Evolutionary conservation across 345 rosid species (phyloP).

Genomic region (Populus pruinosa): DNA sequence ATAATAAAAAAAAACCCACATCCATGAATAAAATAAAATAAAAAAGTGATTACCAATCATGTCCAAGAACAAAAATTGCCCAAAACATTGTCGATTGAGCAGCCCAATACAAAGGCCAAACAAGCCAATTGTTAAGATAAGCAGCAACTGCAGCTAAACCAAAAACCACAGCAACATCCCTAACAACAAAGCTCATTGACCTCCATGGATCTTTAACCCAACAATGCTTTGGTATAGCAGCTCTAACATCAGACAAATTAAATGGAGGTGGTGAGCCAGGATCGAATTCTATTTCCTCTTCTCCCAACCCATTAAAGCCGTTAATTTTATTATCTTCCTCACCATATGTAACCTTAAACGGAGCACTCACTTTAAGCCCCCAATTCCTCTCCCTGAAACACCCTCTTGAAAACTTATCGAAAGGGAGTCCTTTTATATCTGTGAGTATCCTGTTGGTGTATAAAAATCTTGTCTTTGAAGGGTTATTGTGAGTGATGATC

Average conservation of each 20-base stretch:
- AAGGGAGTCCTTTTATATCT: neutral
- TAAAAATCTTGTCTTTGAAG: constrained; percentile 26
- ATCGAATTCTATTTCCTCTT: constrained; percentile 34
- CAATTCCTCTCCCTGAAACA: constrained; percentile 10
- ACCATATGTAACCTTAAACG: neutral
- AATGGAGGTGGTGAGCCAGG: constrained; percentile 75
- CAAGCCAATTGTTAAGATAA: constrained; percentile 56
- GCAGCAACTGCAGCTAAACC: constrained; percentile 81
- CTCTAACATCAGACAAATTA: constrained; percentile 62
- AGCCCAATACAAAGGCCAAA: constrained; percentile 90
- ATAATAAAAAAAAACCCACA: neutral
- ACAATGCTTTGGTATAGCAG: constrained; percentile 85
- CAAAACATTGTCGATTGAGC: constrained; percentile 96
- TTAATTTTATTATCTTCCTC: constrained; percentile 7
- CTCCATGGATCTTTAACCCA: constrained; percentile 87
- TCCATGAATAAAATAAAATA: neutral
- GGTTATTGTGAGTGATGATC: constrained; percentile 12
- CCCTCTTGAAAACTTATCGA: constrained; percentile 3
- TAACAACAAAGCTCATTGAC: constrained; percentile 73
- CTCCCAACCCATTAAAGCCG: neutral
- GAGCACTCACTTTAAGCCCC: constrained; percentile 19
- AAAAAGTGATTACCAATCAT: constrained; percentile 57
- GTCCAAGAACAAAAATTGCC: constrained; percentile 94
- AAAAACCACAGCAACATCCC: constrained; percentile 63
- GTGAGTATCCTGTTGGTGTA: neutral